Conservation (phyloP, 768 basidiomycete species). For the Termitomyces sp. region DNA sequence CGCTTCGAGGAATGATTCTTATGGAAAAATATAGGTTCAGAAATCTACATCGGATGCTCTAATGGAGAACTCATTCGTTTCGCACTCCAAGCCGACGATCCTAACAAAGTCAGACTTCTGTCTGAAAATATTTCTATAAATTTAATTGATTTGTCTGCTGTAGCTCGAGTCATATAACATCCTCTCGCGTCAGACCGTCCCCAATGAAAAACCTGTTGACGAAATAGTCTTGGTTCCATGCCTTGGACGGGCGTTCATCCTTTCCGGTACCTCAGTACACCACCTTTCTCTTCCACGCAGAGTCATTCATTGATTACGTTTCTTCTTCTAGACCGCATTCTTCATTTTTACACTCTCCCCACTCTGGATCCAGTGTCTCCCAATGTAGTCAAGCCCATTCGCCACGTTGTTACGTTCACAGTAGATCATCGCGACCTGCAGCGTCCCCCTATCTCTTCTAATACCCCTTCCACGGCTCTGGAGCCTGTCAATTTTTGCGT, state of each 20-base stretch:
- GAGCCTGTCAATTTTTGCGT: constrained; percentile 69
- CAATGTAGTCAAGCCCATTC: constrained; percentile 63
- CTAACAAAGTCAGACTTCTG: constrained; percentile 34
- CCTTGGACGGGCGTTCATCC: constrained; percentile 67
- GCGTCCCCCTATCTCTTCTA: constrained; percentile 38
- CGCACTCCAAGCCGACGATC: constrained; percentile 55
- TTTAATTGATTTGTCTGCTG: constrained; percentile 1
- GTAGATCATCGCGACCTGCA: constrained; percentile 74
- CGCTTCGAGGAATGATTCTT: background rate
- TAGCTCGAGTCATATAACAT: constrained; percentile 61
- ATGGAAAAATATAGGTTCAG: constrained; percentile 46
- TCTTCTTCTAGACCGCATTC: constrained; percentile 43
- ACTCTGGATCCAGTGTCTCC: constrained; percentile 66
- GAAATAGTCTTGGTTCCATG: constrained; percentile 77
- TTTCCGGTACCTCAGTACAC: constrained; percentile 54
- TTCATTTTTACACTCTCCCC: constrained; percentile 80
- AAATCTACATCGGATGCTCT: constrained; percentile 82
- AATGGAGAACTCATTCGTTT: constrained; percentile 84
- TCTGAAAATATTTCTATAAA: background rate
- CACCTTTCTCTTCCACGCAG: constrained; percentile 2
- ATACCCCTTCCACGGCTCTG: constrained; percentile 28
- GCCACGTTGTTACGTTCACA: constrained; percentile 75
- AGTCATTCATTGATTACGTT: constrained; percentile 1
- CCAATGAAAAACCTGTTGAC: constrained; percentile 67
- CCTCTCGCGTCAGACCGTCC: constrained; percentile 63